Percentiles rank a stretch among this genome's conserved stretches.
Conservation (phyloP, 495 filamentous ascomycete species). For the Penicillium taxi region DNA sequence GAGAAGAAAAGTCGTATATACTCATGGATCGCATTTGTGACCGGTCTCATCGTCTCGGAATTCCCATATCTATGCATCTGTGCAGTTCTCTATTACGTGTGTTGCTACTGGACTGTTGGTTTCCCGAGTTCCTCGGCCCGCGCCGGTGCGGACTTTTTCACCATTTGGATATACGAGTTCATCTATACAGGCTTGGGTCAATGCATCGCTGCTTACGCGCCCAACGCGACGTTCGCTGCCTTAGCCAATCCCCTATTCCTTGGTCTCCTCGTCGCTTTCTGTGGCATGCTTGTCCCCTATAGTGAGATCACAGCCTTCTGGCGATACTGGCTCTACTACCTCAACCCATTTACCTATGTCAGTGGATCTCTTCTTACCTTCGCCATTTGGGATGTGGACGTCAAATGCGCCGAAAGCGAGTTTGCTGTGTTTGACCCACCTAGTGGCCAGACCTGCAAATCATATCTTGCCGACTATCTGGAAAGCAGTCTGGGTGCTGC, state of each 20-base stretch:
- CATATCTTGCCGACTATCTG: slow-evolving; percentile 69
- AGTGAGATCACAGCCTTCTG: slow-evolving; percentile 71
- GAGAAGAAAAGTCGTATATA: slow-evolving; percentile 75
- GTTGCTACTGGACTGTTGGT: slow-evolving; percentile 66
- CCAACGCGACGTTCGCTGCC: slow-evolving; percentile 60
- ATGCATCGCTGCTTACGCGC: slow-evolving; percentile 59
- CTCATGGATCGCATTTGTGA: slow-evolving; percentile 60
- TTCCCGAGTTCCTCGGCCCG: slow-evolving; percentile 47
- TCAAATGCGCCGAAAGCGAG: slow-evolving; percentile 49
- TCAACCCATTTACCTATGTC: slow-evolving; percentile 81
- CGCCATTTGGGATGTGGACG: slow-evolving; percentile 59
- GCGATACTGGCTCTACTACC: slow-evolving; percentile 70
- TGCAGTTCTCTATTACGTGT: slow-evolving; percentile 65
- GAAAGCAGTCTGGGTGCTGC: slow-evolving; percentile 52
- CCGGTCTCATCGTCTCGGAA: slow-evolving; percentile 65
- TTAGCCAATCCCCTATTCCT: slow-evolving; percentile 71
- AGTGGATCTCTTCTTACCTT: slow-evolving; percentile 68
- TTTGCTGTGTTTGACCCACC: slow-evolving; percentile 57
- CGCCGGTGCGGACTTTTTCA: slow-evolving; percentile 76
- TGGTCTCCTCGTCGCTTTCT: slow-evolving; percentile 75
- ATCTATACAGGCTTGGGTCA: slow-evolving; percentile 71
- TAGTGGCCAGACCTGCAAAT: slow-evolving; percentile 52
- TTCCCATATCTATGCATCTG: slow-evolving; percentile 70
- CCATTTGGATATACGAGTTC: slow-evolving; percentile 67
- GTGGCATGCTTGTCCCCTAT: slow-evolving; percentile 71